phyloP scores from a whole-genome alignment of 805 yeast genomes.

The Starmerella davenportii region DNA sequence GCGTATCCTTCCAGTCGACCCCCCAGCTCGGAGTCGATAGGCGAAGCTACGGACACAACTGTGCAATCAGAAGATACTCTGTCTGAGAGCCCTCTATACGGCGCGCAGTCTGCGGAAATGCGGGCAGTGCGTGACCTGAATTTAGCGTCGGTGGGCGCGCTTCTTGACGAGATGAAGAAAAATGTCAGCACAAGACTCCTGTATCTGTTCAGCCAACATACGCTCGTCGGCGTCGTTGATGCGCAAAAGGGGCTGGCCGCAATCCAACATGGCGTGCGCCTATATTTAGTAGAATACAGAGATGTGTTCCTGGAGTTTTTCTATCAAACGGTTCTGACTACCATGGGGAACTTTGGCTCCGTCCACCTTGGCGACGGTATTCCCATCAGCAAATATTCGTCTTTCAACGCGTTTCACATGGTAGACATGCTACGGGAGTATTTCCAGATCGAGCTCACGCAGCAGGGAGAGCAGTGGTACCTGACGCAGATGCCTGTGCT shows the following conservation, averaged over 20 bases:
- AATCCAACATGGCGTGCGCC: constrained; percentile 64
- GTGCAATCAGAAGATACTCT: neutral
- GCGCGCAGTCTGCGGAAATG: neutral
- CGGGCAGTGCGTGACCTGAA: constrained; percentile 2
- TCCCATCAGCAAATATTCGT: constrained; percentile 4
- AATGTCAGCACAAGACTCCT: constrained; percentile 39
- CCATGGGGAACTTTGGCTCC: constrained; percentile 67
- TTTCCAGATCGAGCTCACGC: constrained; percentile 35
- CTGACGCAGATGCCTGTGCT: constrained; percentile 50
- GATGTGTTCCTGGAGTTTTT: constrained; percentile 48
- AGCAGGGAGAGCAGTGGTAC: constrained; percentile 20
- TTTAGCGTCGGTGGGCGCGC: constrained; percentile 28
- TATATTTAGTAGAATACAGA: constrained; percentile 67
- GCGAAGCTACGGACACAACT: neutral
- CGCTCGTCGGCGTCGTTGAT: constrained; percentile 74
- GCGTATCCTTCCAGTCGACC: neutral
- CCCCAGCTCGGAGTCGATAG: neutral
- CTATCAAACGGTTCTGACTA: constrained; percentile 62
- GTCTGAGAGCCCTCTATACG: neutral
- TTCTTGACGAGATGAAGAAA: constrained; percentile 35
- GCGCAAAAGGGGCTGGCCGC: constrained; percentile 49
- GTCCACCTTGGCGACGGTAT: constrained; percentile 27
- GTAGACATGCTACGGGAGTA: constrained; percentile 68
- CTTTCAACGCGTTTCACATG: constrained; percentile 30
- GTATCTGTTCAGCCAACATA: constrained; percentile 46